Evolutionary conservation across 2,329 filamentous ascomycete species (phyloP).

Genomic region (Fusarium albidum): DNA sequence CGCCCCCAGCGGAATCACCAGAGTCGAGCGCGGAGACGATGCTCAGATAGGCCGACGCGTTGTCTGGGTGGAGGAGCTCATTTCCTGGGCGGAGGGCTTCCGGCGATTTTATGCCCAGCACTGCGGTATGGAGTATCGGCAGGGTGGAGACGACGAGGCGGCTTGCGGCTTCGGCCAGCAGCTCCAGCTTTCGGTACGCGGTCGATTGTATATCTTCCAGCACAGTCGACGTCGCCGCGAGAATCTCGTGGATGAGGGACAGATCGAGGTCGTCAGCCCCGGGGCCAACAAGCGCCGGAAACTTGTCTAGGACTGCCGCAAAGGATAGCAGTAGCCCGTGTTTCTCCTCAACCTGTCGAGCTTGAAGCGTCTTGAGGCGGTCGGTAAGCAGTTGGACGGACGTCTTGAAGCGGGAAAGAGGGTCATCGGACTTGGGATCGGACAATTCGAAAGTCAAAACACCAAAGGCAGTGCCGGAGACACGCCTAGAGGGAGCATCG

Average conservation of each 20-base stretch:
- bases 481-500: slow-evolving; percentile 76
- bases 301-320: slow-evolving; percentile 63
- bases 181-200: slow-evolving; percentile 66
- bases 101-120: slow-evolving; percentile 27
- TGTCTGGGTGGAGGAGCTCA: slow-evolving; percentile 35
- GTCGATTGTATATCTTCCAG: slow-evolving; percentile 52
- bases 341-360: slow-evolving; percentile 71
- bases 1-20: slow-evolving; percentile 1
- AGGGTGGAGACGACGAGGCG: slow-evolving; percentile 63
- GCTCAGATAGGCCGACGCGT: slow-evolving; percentile 27
- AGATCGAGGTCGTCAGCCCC: slow-evolving; percentile 24
- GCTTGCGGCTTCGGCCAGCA: slow-evolving; percentile 69
- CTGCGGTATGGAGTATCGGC: slow-evolving; percentile 55
- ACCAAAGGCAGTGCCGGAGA: slow-evolving; percentile 76
- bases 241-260: slow-evolving; percentile 41
- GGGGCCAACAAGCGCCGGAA: slow-evolving; percentile 46
- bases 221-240: slow-evolving; percentile 43
- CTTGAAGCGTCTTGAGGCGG: slow-evolving; percentile 54
- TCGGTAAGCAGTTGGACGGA: slow-evolving; percentile 53
- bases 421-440: slow-evolving; percentile 18
- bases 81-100: slow-evolving; percentile 32
- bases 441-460: slow-evolving; percentile 56
- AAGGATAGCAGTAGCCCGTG: slow-evolving; percentile 72
- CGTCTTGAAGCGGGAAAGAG: slow-evolving; percentile 41
- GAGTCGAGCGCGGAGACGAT: slow-evolving; percentile 35